These are phyloP conservation scores for Salix exigua DNA, from an alignment of 345 rosid species.

Conservation along the genomic window DNA sequence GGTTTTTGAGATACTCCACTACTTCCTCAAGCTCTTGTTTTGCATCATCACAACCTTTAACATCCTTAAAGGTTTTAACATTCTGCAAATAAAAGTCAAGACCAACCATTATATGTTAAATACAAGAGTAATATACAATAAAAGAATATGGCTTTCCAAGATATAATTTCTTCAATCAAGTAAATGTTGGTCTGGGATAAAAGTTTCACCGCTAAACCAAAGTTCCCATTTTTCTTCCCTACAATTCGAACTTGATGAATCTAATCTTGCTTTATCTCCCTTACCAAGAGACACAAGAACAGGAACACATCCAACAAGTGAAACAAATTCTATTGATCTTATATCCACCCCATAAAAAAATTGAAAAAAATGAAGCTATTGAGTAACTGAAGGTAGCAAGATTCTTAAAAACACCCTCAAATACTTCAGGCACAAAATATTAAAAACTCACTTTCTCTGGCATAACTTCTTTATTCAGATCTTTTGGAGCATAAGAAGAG, in stretches of 20 bases:
- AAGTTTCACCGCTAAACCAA: neutral
- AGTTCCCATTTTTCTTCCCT: neutral
- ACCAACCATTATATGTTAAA: neutral
- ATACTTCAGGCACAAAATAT: neutral
- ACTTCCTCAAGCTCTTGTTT: conserved; percentile 99
- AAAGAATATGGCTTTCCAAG: neutral
- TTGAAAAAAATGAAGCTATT: neutral
- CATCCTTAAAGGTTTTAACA: conserved; percentile 98
- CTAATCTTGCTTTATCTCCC: conserved; percentile 1
- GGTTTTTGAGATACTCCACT: conserved; percentile 92
- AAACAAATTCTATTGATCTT: neutral
- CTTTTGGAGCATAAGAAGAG: conserved; percentile 87
- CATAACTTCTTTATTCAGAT: conserved; percentile 80
- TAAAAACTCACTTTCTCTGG: conserved; percentile 75
- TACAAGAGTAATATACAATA: neutral
- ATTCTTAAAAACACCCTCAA: conserved; percentile 2
- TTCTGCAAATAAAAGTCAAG: conserved; percentile 58
- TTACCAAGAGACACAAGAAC: neutral
- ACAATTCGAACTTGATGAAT: neutral
- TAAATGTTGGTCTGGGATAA: neutral
- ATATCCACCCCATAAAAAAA: neutral
- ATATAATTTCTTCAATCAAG: neutral
- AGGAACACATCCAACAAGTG: neutral
- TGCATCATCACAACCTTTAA: conserved; percentile 99
- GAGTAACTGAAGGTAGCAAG: neutral